Base-by-base conservation (phyloP, 257 asterid species). In the Handroanthus guayacan region DNA sequence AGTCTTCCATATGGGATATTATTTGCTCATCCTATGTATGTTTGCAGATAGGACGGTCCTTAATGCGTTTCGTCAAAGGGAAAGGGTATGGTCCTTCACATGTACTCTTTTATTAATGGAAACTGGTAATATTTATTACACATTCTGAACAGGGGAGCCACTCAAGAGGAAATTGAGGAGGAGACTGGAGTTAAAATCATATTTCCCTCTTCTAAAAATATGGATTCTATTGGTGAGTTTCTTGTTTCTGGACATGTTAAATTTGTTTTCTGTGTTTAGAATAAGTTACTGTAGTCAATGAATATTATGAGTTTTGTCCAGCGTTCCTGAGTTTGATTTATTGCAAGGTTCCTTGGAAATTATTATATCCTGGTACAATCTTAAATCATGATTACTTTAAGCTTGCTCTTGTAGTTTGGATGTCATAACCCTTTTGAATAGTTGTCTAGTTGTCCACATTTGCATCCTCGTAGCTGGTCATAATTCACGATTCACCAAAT, bases 1-100 rank as follows among this genome's bases (percentile, higher is more conserved):
- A 50, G 68, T 34, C 71, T 34, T 62, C 60, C 64, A 2, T 18
- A 16, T 16, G 47, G 9, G 75, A 55, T 69, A 43, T 48, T 75
- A 16, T 58, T 48, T 14, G 66, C 80, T 74, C 47, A 66, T 81
- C 34, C 76, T 62, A 45, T 81, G 73, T 74, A 31, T 69, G 39
- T 74, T 77, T 92, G 87, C 91, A 95, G 98, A 82, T 87, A 82
- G 97, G 97, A 76, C 77, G 81, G 65, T 86, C 96, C 39, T 77
- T 95, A 79, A 88, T 92, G 89, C 90, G 88, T 72, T 92, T 89
- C 85, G 73, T 95, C 80, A 84, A 71, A 87, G 97, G 97, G 69
- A 91, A 87, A 88, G 81, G 89, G 99, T 95, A 89, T 60, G 88
- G 9, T 48, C 39, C 9, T 80, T 47, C 51, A 58, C 74, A 13